Base-by-base conservation (phyloP, 805 yeast genomes). In the Zygoascus tannicola region DNA sequence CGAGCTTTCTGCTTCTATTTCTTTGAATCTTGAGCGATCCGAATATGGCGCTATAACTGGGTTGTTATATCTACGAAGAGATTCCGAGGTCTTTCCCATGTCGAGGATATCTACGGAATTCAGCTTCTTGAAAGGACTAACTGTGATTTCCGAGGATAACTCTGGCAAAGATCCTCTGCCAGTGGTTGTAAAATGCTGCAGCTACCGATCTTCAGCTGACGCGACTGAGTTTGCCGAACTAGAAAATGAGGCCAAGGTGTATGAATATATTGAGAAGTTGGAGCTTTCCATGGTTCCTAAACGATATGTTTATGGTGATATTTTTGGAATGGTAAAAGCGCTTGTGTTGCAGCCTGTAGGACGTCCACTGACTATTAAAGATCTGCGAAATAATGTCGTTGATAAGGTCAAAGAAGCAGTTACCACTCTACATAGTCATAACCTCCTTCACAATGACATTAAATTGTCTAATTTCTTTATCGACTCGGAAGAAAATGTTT, bases 331-430 rank as follows among this genome's bases (percentile, higher is more conserved):
- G 18, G 46, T 50, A 32, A 51, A 52, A 19, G 47, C 55, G 1
- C 46, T 56, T 3, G 55, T 53, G 1, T 23, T 56, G 8, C 47
- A 51, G 38, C 53, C 56, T 7, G 50, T 46, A 19, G 59, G 59
- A 3, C 32, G 53, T 16, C 43, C 47, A 3, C 8, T 56, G 23
- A 23, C 34, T 14, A 19, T 33, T 2, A 43, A 28, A 4, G 57
- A 57, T 32, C 15, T 35, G 12, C 42, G 35, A 18, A 38, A 47
- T 4, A 30, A 21, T 7, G 41, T 44, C 7, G 40, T 41, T 7
- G 38, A 32, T 3, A 23, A 32, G 19, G 49, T 57, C 54, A 42
- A 43, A 18, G n/a, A 8, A 4, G 49, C 51, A 3, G 37, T 55
- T 8, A 8, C 18, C 4, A 41, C 43, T 14, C 44, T 55, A 5